Conservation (phyloP, 2,329 filamentous ascomycete genomes). For the Lizonia empirigonia region DNA sequence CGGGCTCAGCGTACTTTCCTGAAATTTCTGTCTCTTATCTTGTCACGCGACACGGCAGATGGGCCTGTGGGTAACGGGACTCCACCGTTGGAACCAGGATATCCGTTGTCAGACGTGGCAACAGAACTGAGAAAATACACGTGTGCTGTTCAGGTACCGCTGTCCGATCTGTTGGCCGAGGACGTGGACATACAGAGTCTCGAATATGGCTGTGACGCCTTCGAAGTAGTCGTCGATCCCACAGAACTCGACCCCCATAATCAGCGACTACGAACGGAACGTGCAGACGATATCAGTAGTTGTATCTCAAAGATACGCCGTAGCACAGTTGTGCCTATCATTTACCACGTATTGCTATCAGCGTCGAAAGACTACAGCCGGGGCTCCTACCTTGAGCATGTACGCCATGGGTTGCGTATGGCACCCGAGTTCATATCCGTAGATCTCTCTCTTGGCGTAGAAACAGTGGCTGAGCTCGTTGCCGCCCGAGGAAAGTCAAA, state of each 20-base stretch:
- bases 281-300: constrained; percentile 58
- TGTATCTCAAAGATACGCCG: constrained; percentile 66
- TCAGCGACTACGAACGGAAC: constrained; percentile 20
- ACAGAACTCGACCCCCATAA: constrained; percentile 21
- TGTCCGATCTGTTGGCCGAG: constrained; percentile 61
- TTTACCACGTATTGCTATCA: constrained; percentile 45
- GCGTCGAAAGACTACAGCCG: constrained; percentile 35
- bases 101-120: constrained; percentile 67
- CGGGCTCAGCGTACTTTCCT: constrained; percentile 71
- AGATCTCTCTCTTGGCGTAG: constrained; percentile 63
- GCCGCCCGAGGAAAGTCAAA: constrained; percentile 61
- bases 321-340: constrained; percentile 61
- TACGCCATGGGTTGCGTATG: constrained; percentile 65
- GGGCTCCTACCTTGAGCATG: constrained; percentile 60
- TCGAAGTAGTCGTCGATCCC: constrained; percentile 64
- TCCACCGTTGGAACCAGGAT: constrained; percentile 67
- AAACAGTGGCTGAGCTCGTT: constrained; percentile 58
- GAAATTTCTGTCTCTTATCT: constrained; percentile 68
- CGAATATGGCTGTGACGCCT: constrained; percentile 70
- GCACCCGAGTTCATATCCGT: constrained; percentile 65
- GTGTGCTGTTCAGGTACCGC: constrained; percentile 67
- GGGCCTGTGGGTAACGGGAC: constrained; percentile 36
- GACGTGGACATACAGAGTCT: constrained; percentile 67
- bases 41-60: constrained; percentile 54
- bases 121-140: constrained; percentile 68